Percentiles rank a stretch among this genome's conserved stretches.
Conservation (phyloP, 768 basidiomycete species). For the Tulasnella calospora region DNA sequence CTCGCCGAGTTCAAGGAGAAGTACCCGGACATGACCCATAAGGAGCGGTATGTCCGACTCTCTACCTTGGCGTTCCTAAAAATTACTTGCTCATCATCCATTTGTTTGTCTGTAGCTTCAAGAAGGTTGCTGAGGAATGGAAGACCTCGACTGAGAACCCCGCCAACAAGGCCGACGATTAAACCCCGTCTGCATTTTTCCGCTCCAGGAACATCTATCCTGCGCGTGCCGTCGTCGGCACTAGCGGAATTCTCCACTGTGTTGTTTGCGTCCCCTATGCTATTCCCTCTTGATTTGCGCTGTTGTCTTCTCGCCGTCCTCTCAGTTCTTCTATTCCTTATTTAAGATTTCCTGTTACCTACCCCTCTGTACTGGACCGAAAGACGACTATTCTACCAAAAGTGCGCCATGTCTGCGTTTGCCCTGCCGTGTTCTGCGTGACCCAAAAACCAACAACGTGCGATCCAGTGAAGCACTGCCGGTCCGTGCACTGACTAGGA, state of each 20-base stretch:
- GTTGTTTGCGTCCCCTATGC: not conserved
- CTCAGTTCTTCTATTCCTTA: conserved; percentile 9
- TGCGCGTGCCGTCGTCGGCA: not conserved
- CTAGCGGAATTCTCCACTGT: not conserved
- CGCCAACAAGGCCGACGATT: conserved; percentile 8
- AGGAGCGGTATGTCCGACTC: conserved; percentile 27
- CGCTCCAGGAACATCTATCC: not conserved
- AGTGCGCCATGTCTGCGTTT: not conserved
- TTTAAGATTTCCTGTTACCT: conserved; percentile 6
- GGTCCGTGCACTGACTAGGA: too few relatives aligned
- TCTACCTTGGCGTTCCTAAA: not conserved
- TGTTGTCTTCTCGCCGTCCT: conserved; percentile 1
- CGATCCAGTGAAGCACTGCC: not conserved
- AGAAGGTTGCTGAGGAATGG: conserved; percentile 26
- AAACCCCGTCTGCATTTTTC: not conserved
- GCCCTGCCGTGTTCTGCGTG: not conserved
- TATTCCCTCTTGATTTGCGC: not conserved
- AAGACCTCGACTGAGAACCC: conserved; percentile 17
- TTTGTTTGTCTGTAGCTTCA: conserved; percentile 18
- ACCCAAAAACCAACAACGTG: not conserved
- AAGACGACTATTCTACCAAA: not conserved
- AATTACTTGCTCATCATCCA: not conserved
- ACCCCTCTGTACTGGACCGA: conserved; percentile 9
- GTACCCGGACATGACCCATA: conserved; percentile 28
- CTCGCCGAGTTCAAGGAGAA: conserved; percentile 30